Percentiles rank a stretch among this genome's conserved stretches.
These are phyloP conservation scores for button mushroom (Agaricus bisporus) DNA, from an alignment of 768 basidiomycete species.

Conservation along the genomic window DNA sequence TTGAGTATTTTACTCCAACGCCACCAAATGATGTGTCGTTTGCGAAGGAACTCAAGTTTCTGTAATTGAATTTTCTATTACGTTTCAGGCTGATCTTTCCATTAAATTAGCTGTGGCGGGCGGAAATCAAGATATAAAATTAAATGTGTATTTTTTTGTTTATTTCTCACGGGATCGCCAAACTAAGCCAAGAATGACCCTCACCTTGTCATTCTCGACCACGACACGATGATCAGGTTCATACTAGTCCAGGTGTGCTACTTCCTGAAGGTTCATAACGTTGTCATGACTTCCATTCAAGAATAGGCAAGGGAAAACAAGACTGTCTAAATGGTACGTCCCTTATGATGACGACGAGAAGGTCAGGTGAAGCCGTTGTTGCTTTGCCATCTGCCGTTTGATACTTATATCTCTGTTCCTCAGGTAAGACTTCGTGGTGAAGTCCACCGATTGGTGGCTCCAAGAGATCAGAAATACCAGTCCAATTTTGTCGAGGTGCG, in stretches of 20 bases:
- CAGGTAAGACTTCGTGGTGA: constrained; percentile 93
- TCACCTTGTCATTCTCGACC: constrained; percentile 9
- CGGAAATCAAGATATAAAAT: neutral
- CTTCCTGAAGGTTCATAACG: neutral
- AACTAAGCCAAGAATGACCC: constrained; percentile 8
- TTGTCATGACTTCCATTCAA: constrained; percentile 23
- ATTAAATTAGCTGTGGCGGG: too few relatives aligned
- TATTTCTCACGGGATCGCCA: constrained; percentile 8
- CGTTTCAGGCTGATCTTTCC: too few relatives aligned
- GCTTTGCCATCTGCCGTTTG: neutral
- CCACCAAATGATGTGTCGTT: too few relatives aligned
- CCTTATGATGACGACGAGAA: constrained; percentile 99
- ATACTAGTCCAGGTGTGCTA: constrained; percentile 85
- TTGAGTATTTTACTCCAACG: too few relatives aligned
- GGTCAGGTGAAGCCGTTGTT: constrained; percentile 32
- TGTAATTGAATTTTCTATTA: too few relatives aligned
- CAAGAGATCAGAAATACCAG: constrained; percentile 97
- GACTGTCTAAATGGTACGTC: constrained; percentile 97
- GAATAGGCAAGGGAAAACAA: constrained; percentile 98
- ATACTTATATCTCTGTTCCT: neutral
- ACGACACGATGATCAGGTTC: constrained; percentile 87
- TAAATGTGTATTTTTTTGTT: neutral
- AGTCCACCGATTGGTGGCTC: constrained; percentile 93
- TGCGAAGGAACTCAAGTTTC: too few relatives aligned
- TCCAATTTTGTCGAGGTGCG: constrained; percentile 97